Evolutionary conservation across 1,139 yeast genomes (phyloP), one percentile per base, ranked within the genome.

Genomic region (Debaryomyces udenii): DNA sequence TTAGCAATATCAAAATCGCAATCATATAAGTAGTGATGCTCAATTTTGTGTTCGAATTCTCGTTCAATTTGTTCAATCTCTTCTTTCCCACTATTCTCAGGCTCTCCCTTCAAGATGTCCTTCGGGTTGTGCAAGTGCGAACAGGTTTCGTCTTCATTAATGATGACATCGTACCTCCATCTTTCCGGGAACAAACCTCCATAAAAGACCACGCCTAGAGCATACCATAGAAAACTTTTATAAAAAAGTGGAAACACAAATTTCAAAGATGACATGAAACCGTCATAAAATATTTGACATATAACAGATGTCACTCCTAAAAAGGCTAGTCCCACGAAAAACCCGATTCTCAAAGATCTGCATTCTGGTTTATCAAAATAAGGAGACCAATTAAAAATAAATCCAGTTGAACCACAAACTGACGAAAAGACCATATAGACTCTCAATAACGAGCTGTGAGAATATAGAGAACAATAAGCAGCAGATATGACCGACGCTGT

Each of bases 131-230:
- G 65, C 27, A 55, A 52, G 47, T 64, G 70, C 31, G 47, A 49
- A 40, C 70, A 60, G 23, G 48, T 40, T 13, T 61, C 61, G 36
- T 68, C 73, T 40, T 71, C 76, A 34, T 64, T 66, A 14, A 82
- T 78, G 18, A 79, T 61, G 26, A 75, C 69, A 61, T 86, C 94
- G 30, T 80, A 70, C 68, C 94, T 76, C 76, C 88, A 87, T 50
- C 95, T 78, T 65, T 93, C 99, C 1, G 99, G 99, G 37, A 91
- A 80, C 43, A 90, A 74, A 3, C 89, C 80, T 9, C 96, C 96
- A 60, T 93, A 93, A 55, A 91, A 87, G 1, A 86, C 79, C 10
- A 91, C 96, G 5, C 99, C 99, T 1, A 78, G 55, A 52, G 81
- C 65, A 57, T 93, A 93, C 81, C 93, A 86, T 4, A 74, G 64